A percentile compares a stretch with the other conserved stretches of the same genome.
Evolutionary conservation across 31 red algal genomes (phyloP).

Genomic region (Odonthalia washingtoniensis): DNA sequence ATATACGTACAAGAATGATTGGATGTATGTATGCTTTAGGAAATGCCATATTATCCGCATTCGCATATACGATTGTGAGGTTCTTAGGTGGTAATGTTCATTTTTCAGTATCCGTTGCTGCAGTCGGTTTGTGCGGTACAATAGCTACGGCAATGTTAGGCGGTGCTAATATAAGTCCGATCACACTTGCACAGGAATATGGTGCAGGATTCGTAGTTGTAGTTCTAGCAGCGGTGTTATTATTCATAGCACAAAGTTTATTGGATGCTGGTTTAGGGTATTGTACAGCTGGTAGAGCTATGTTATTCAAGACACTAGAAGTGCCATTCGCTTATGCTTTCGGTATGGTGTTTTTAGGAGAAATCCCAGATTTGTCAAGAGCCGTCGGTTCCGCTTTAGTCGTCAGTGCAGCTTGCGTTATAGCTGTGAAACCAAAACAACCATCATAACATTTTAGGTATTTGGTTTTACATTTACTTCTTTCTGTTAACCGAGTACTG

Average conservation of each 20-base stretch:
- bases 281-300: constrained; percentile 41
- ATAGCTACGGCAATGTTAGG: too few relatives aligned
- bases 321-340: constrained; percentile 46
- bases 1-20: neutral
- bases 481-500: too few relatives aligned
- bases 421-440: too few relatives aligned
- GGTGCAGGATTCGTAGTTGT: too few relatives aligned
- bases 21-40: constrained; percentile 36
- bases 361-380: constrained; percentile 1
- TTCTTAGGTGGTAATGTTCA: constrained; percentile 45
- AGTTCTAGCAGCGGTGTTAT: too few relatives aligned
- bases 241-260: constrained; percentile 44
- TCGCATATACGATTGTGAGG: constrained; percentile 38
- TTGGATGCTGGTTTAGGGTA: constrained; percentile 47
- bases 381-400: neutral
- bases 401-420: constrained; percentile 1
- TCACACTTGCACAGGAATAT: neutral
- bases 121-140: too few relatives aligned
- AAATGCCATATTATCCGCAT: constrained; percentile 16
- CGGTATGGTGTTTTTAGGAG: constrained; percentile 38
- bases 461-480: too few relatives aligned
- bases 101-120: constrained; percentile 56
- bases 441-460: too few relatives aligned
- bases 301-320: constrained; percentile 55
- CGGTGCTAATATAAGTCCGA: too few relatives aligned